Percentiles rank a stretch among this genome's conserved stretches.
These are phyloP conservation scores for Micractinium sp. DNA, from an alignment of 139 green algal genomes.

Conservation along the genomic window DNA sequence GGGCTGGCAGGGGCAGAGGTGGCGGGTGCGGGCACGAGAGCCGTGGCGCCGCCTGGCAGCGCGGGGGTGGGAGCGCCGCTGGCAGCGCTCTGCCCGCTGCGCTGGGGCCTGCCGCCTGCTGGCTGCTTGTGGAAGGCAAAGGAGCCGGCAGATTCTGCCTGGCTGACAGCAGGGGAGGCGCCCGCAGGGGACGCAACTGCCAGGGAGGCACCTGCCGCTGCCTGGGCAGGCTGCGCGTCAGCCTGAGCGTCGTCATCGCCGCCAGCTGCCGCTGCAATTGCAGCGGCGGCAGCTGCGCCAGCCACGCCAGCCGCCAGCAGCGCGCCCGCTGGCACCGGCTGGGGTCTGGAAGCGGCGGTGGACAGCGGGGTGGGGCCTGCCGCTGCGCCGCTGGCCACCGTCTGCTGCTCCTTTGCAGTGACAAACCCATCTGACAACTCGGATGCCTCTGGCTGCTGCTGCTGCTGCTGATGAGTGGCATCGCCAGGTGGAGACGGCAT, in stretches of 20 bases:
- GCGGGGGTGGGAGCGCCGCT: not conserved
- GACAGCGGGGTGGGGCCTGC: not conserved
- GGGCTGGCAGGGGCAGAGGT: not conserved
- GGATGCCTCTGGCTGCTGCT: not conserved
- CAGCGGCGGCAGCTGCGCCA: not conserved
- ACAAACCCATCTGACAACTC: not conserved
- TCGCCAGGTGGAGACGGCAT: no score
- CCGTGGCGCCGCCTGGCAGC: not conserved
- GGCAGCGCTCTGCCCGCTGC: not conserved
- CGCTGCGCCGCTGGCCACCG: not conserved
- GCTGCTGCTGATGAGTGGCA: not conserved
- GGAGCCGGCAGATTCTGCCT: constrained; percentile 9
- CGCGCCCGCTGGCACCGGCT: not conserved
- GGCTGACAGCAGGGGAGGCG: not conserved
- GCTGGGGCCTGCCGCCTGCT: not conserved
- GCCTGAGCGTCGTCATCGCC: not conserved
- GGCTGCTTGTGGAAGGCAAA: constrained; percentile 22
- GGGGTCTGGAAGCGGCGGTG: constrained; percentile 12
- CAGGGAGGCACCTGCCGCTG: not conserved
- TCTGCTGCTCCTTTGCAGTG: constrained; percentile 17
- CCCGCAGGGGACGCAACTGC: not conserved
- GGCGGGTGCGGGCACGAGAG: no score
- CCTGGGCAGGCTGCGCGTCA: not conserved
- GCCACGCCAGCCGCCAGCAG: not conserved
- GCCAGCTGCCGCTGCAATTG: not conserved